Evolutionary conservation across 1,284 basidiomycete species (phyloP), one percentile per base, ranked within the genome.

Genomic region (Cystobasidiaceae sp.): DNA sequence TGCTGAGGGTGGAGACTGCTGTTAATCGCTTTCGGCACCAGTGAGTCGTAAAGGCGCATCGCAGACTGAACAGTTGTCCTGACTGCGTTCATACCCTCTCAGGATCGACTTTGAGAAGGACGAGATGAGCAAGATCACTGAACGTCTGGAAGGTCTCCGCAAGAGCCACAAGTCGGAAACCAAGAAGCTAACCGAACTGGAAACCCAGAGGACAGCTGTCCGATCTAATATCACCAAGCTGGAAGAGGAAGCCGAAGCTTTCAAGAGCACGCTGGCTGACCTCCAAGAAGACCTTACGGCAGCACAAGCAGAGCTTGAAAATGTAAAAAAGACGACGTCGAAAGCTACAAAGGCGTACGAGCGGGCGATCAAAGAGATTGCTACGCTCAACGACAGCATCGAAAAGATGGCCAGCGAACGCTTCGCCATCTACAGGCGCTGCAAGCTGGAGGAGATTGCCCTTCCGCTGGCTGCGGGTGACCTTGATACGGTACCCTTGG

Each of bases 401-500:
- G 91, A 93, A 77, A 90, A 90, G 73, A 78, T 89, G 11, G 88
- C 86, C 0, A 81, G 91, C 19, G 93, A 97, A 72, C 82, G 96
- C 27, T 89, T 91, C 19, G 81, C 85, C 0, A 84, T 92, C 60
- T 98, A 96, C 76, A 84, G 93, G 21, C 88, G 88, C 73, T 97
- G 94, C 78, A 85, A 92, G 67, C 81, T 99, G 39, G 96, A 99
- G 73, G 93, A 96, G 73, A 88, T 98, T 71, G 82, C 84, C 49
- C 77, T 98, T 23, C 93, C 93, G 0, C 79, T 98, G 8, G 70
- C 82, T 13, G 76, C 82, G 66, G 96, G 94, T 5, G 84, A 84
- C 71, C 78, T 98, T 59, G 86, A 84, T 74, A 84, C 89, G 69
- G 91, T 98, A 0, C 90, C 93, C 0, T 89, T 98, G 82, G 93